phyloP scores from a whole-genome alignment of 1,284 basidiomycete species.

The Fomitopsis palustris region DNA sequence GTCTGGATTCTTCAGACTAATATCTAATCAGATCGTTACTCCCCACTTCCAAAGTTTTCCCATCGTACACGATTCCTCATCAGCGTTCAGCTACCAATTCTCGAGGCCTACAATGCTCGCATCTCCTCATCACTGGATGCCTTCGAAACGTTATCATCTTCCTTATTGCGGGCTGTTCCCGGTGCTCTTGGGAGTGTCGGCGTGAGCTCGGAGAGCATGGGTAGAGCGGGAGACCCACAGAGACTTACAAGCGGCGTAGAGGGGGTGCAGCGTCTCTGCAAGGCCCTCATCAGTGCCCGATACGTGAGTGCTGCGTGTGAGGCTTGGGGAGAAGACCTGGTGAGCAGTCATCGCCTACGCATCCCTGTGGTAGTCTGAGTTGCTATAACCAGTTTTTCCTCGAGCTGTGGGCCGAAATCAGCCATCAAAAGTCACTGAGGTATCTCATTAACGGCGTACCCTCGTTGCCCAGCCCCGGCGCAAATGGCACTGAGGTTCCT shows the following conservation, averaged over 20 bases:
- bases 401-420: conserved; percentile 81
- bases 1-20: not conserved
- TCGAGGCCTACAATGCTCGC: conserved; percentile 75
- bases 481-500: conserved; percentile 34
- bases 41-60: conserved; percentile 73
- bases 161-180: conserved; percentile 87
- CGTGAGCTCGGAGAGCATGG: conserved; percentile 27
- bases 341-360: conserved; percentile 27
- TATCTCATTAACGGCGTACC: conserved; percentile 43
- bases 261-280: conserved; percentile 77
- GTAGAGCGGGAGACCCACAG: conserved; percentile 44
- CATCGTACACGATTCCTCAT: conserved; percentile 85
- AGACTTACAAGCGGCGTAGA: conserved; percentile 74
- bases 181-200: conserved; percentile 66
- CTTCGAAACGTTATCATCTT: conserved; percentile 87
- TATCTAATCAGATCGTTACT: conserved; percentile 72
- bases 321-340: conserved; percentile 84
- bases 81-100: conserved; percentile 80
- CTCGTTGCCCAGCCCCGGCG: conserved; percentile 45
- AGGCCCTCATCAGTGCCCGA: conserved; percentile 77
- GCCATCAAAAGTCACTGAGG: conserved; percentile 51
- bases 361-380: not conserved
- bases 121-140: conserved; percentile 87
- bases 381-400: conserved; percentile 73
- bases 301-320: conserved; percentile 68